These are phyloP conservation scores for Naegleria gruberi DNA, from an alignment of 208 protist species.

Conservation along the genomic window DNA sequence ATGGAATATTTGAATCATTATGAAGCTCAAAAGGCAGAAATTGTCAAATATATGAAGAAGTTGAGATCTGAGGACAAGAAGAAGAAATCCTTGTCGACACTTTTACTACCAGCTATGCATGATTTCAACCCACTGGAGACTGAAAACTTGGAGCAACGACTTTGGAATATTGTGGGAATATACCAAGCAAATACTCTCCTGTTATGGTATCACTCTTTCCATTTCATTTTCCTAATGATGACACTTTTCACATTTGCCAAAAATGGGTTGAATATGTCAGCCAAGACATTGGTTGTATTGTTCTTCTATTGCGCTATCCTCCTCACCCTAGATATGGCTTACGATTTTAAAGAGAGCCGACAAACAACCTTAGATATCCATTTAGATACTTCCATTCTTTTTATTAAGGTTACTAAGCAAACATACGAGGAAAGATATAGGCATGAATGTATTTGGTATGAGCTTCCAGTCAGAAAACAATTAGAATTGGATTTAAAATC, in stretches of 20 bases:
- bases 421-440: background rate
- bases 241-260: background rate
- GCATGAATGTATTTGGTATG: constrained; percentile 2
- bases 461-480: background rate
- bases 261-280: background rate
- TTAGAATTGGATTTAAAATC: background rate
- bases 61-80: background rate
- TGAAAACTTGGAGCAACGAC: background rate
- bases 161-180: background rate
- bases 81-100: background rate
- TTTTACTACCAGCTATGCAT: background rate
- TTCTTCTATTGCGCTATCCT: background rate
- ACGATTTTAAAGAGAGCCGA: background rate
- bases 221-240: background rate
- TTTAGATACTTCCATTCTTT: background rate
- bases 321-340: background rate
- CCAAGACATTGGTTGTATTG: background rate
- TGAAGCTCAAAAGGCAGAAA: background rate
- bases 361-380: background rate
- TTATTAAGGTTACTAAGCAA: background rate
- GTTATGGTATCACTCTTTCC: background rate
- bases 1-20: background rate
- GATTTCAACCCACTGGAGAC: background rate
- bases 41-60: background rate
- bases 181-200: background rate